Evolutionary conservation across 805 yeast species (phyloP).

Genomic region (Schizosaccharomyces octosporus): DNA sequence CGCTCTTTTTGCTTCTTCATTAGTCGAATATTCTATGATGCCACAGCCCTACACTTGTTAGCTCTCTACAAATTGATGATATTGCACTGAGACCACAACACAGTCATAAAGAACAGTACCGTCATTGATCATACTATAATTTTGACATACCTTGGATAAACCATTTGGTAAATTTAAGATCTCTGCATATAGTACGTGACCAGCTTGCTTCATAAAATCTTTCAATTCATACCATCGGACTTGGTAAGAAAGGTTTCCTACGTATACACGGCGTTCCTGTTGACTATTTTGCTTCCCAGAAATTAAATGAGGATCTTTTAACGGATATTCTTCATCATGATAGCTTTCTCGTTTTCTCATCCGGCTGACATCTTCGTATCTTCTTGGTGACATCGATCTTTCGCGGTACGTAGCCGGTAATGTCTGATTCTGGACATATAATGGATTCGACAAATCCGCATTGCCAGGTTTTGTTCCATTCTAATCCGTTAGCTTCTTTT

Average conservation of each 20-base stretch:
- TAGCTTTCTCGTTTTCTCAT: neutral
- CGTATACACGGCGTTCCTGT: constrained; percentile 20
- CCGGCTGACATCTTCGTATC: neutral
- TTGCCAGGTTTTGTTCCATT: neutral
- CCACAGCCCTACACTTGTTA: constrained; percentile 12
- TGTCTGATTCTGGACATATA: neutral
- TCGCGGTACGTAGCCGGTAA: neutral
- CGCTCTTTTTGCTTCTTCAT: constrained; percentile 45
- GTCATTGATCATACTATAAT: neutral
- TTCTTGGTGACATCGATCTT: neutral
- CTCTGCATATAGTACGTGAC: constrained; percentile 57
- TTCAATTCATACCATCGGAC: constrained; percentile 18
- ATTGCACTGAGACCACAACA: too few species aligned
- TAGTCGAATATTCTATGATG: constrained; percentile 55
- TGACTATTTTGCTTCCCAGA: constrained; percentile 4
- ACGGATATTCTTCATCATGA: neutral
- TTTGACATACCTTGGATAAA: constrained; percentile 44
- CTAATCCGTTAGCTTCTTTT: neutral
- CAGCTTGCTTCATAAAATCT: constrained; percentile 21
- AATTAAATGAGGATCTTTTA: neutral
- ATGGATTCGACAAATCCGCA: neutral
- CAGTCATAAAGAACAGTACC: neutral
- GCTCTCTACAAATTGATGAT: neutral
- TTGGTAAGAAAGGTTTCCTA: constrained; percentile 19
- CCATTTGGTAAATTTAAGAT: constrained; percentile 56